Percentiles rank a stretch among this genome's conserved stretches.
Evolutionary conservation across 2,329 filamentous ascomycete species (phyloP).

Genomic region (Cladosporium sp.): DNA sequence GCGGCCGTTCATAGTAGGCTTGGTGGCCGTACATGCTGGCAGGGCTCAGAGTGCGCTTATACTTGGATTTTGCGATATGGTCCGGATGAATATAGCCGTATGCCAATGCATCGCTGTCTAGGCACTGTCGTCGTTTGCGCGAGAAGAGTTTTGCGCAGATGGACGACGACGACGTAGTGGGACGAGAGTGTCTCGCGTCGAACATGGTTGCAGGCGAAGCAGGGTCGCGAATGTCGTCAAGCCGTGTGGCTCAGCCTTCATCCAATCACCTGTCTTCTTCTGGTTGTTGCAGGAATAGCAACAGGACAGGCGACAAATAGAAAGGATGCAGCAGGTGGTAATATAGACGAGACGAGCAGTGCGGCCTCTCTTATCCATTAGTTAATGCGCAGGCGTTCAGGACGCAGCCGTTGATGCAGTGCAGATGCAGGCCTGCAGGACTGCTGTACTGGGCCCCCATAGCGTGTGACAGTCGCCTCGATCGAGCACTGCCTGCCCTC

Average conservation of each 20-base stretch:
- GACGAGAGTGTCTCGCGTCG: constrained; percentile 12
- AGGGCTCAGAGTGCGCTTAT: constrained; percentile 9
- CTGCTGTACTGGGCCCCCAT: not conserved
- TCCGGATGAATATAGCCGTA: constrained; percentile 18
- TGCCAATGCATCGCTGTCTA: constrained; percentile 13
- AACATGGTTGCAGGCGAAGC: constrained; percentile 10
- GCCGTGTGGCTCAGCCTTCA: constrained; percentile 18
- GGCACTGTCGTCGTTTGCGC: constrained; percentile 14
- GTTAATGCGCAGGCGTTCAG: not conserved
- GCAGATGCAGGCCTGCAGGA: not conserved
- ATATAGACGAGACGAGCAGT: not conserved
- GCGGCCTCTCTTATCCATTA: constrained; percentile 1
- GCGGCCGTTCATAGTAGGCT: constrained; percentile 4
- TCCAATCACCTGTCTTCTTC: constrained; percentile 13
- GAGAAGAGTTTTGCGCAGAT: constrained; percentile 15
- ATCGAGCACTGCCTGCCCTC: constrained; percentile 2
- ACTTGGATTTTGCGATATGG: constrained; percentile 1
- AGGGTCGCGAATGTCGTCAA: constrained; percentile 19
- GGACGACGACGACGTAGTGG: not conserved
- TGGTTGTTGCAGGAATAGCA: not conserved
- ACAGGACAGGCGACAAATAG: not conserved
- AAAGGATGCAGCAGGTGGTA: not conserved
- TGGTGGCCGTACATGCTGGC: constrained; percentile 12
- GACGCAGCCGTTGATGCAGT: not conserved
- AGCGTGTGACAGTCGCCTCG: constrained; percentile 6